Conservation (phyloP, 331 rosid genomes). For the Stylosanthes scabra region DNA sequence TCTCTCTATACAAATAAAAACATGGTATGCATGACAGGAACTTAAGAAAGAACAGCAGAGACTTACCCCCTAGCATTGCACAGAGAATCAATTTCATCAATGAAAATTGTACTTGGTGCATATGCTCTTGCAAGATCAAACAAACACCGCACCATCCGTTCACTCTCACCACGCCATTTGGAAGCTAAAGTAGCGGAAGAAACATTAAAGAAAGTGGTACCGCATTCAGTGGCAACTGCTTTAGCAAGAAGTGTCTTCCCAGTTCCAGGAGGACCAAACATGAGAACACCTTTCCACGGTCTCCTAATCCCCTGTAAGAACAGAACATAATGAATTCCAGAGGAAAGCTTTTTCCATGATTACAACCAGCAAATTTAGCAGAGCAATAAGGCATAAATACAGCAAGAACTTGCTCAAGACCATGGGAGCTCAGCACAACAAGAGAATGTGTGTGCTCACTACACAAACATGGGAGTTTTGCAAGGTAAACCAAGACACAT, state of each 20-base stretch:
- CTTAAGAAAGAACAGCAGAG: conserved; percentile 5
- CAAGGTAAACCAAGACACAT: background rate
- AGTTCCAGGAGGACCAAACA: conserved; percentile 99
- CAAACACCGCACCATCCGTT: conserved; percentile 95
- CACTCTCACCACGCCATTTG: conserved; percentile 99
- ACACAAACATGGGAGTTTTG: background rate
- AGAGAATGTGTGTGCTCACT: conserved; percentile 19
- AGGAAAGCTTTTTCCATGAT: conserved; percentile 17
- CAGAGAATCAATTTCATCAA: conserved; percentile 96
- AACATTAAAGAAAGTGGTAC: conserved; percentile 96
- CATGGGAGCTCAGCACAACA: background rate
- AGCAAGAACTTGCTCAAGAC: background rate
- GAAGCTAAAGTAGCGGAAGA: conserved; percentile 97
- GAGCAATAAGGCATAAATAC: background rate
- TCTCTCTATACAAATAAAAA: background rate
- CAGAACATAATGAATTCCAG: conserved; percentile 33
- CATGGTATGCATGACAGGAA: background rate
- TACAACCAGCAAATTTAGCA: background rate
- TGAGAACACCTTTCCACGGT: conserved; percentile 99
- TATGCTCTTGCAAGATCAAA: conserved; percentile 98
- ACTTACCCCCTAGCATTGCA: conserved; percentile 91
- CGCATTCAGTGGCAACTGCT: conserved; percentile 99
- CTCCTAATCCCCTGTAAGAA: conserved; percentile 92
- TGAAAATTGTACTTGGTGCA: conserved; percentile 97
- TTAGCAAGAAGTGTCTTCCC: conserved; percentile 98